phyloP scores from a whole-genome alignment of 2,329 filamentous ascomycete species.

The Lachnellula suecica region DNA sequence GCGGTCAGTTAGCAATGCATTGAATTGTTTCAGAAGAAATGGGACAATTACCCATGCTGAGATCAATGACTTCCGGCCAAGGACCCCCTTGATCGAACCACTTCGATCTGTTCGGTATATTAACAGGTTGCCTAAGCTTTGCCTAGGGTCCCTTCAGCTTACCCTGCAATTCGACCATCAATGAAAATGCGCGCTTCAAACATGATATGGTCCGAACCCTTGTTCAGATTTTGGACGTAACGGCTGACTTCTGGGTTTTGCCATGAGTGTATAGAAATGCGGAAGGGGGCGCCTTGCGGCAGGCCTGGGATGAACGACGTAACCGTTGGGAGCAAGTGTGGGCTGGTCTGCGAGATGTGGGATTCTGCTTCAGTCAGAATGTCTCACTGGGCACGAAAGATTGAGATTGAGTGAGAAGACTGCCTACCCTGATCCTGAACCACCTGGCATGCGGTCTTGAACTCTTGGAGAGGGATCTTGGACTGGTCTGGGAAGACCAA shows the following conservation, averaged over 20 bases:
- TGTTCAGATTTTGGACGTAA: constrained; percentile 53
- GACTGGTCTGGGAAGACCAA: constrained; percentile 70
- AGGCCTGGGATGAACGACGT: constrained; percentile 72
- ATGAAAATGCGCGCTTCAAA: constrained; percentile 69
- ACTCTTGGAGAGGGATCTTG: constrained; percentile 76
- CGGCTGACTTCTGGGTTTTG: constrained; percentile 58
- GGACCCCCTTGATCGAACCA: constrained; percentile 48
- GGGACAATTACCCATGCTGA: constrained; percentile 41
- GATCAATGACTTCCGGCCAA: constrained; percentile 48
- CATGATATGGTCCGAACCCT: constrained; percentile 53
- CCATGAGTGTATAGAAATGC: constrained; percentile 77
- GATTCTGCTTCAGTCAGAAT: constrained; percentile 10
- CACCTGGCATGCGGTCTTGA: constrained; percentile 74
- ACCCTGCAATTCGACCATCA: constrained; percentile 66
- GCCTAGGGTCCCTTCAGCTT: constrained; percentile 11
- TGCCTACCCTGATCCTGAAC: constrained; percentile 47
- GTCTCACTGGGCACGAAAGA: constrained; percentile 25
- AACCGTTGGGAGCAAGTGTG: constrained; percentile 56
- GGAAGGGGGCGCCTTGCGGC: constrained; percentile 56
- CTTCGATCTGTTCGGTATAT: constrained; percentile 35
- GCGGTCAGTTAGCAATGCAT: constrained; percentile 1
- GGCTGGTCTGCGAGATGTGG: constrained; percentile 7
- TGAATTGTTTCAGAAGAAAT: background rate
- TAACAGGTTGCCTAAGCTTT: background rate
- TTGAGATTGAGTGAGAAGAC: constrained; percentile 18